Percentiles rank a stretch among this genome's conserved stretches.
Evolutionary conservation across 768 basidiomycete genomes (phyloP).

Genomic region (Scleroderma bovista): DNA sequence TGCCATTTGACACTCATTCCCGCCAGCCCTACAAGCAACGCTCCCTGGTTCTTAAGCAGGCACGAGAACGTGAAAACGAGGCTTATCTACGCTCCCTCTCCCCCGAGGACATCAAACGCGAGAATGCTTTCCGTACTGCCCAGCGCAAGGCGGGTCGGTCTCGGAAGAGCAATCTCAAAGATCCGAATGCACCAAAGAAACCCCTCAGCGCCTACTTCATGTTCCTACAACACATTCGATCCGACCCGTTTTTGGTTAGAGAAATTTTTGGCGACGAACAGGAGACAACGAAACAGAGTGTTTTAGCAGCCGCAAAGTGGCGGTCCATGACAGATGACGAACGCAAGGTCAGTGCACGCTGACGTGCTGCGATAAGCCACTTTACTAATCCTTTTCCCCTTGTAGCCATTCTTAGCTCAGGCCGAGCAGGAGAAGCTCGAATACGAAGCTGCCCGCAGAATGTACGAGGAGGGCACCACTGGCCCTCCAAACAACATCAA

Average conservation of each 20-base stretch:
- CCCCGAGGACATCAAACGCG: conserved; percentile 90
- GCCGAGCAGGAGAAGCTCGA: conserved; percentile 95
- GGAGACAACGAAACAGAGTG: conserved; percentile 93
- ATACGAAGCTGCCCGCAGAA: conserved; percentile 77
- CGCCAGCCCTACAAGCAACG: conserved; percentile 78
- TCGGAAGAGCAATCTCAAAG: conserved; percentile 90
- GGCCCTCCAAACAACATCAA: conserved; percentile 71
- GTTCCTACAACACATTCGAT: conserved; percentile 88
- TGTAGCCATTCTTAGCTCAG: conserved; percentile 84
- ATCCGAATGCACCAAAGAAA: conserved; percentile 95
- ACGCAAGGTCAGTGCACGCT: conserved; percentile 60
- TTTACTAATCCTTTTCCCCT: conserved; percentile 11
- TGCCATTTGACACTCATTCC: conserved; percentile 14
- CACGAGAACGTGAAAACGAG: conserved; percentile 73
- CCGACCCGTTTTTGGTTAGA: conserved; percentile 64
- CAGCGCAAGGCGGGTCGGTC: conserved; percentile 93
- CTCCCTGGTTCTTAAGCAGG: conserved; percentile 80
- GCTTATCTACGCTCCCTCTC: conserved; percentile 86
- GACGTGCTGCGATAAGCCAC: background rate
- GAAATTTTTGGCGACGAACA: conserved; percentile 86
- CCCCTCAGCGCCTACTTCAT: conserved; percentile 93
- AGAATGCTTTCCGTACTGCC: conserved; percentile 86
- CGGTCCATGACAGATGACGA: conserved; percentile 90
- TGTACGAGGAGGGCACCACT: conserved; percentile 81
- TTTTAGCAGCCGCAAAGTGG: conserved; percentile 90